These are phyloP conservation scores for Pascua sp. DNA, from an alignment of 1,284 basidiomycete genomes.

Conservation along the genomic window DNA sequence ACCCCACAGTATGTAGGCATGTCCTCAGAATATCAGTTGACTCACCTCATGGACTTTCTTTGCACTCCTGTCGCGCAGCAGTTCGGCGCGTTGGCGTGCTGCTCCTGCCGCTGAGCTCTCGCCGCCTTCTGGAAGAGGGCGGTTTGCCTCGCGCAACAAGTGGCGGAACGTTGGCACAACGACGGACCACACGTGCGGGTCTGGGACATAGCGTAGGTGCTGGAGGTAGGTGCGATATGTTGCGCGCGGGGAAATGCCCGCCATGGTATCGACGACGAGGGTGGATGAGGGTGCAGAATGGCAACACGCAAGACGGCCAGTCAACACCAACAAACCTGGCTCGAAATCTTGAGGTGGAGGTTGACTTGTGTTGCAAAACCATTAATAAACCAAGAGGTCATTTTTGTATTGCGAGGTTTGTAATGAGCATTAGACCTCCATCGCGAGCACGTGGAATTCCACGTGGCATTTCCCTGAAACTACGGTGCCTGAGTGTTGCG, in stretches of 20 bases:
- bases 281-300: neutral
- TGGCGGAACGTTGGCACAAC: constrained; percentile 22
- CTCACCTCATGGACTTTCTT: constrained; percentile 1
- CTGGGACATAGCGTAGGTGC: constrained; percentile 33
- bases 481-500: no score
- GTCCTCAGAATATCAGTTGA: neutral
- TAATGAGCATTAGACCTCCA: no score
- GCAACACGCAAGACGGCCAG: no score
- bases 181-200: constrained; percentile 40
- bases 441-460: no score
- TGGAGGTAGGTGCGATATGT: constrained; percentile 35
- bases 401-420: no score
- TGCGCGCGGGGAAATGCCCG: neutral
- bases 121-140: neutral
- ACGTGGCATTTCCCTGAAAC: no score
- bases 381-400: no score
- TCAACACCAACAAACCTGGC: no score
- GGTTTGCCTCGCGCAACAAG: neutral
- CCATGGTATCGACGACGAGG: neutral
- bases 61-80: neutral
- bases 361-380: no score
- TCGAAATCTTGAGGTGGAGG: no score
- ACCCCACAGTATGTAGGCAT: neutral
- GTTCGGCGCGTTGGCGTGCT: neutral
- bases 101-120: neutral